Percentiles rank a stretch among this genome's conserved stretches.
These are phyloP conservation scores for Arabidopsis suecica DNA, from an alignment of 345 rosid species.

Conservation along the genomic window DNA sequence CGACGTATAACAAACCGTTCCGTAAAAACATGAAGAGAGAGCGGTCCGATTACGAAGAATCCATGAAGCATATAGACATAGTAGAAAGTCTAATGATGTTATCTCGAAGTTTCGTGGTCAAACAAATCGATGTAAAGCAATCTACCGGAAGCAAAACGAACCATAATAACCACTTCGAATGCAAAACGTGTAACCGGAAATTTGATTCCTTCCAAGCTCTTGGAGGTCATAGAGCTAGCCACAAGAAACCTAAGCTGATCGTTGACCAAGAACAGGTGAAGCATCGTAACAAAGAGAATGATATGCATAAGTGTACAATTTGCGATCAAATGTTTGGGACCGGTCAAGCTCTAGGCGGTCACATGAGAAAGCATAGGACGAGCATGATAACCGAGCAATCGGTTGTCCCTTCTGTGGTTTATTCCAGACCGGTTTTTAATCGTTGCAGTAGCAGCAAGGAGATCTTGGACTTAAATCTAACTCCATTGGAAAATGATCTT, in stretches of 20 bases:
- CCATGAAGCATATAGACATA: constrained; percentile 45
- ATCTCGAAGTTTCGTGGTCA: constrained; percentile 45
- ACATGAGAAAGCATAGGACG: constrained; percentile 66
- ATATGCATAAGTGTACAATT: constrained; percentile 58
- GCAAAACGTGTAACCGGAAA: constrained; percentile 69
- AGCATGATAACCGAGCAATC: not conserved
- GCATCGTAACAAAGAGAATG: constrained; percentile 24
- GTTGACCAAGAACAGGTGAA: constrained; percentile 37
- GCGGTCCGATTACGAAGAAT: constrained; percentile 43
- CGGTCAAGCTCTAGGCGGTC: constrained; percentile 83
- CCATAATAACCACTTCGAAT: constrained; percentile 48
- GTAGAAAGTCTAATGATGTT: constrained; percentile 51
- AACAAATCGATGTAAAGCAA: constrained; percentile 33
- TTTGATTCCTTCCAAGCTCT: constrained; percentile 75
- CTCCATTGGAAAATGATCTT: constrained; percentile 76
- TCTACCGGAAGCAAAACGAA: constrained; percentile 19
- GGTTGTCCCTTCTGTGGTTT: constrained; percentile 11
- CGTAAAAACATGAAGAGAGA: constrained; percentile 51
- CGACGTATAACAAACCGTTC: not conserved
- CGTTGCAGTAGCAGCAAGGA: constrained; percentile 55
- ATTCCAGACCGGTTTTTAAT: constrained; percentile 48
- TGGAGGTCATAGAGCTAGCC: constrained; percentile 82
- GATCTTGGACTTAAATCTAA: constrained; percentile 69
- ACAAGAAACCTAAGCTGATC: constrained; percentile 55
- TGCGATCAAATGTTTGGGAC: constrained; percentile 59